Evolutionary conservation across 2,329 filamentous ascomycete genomes (phyloP).

Genomic region (Stachybotrys chartarum): DNA sequence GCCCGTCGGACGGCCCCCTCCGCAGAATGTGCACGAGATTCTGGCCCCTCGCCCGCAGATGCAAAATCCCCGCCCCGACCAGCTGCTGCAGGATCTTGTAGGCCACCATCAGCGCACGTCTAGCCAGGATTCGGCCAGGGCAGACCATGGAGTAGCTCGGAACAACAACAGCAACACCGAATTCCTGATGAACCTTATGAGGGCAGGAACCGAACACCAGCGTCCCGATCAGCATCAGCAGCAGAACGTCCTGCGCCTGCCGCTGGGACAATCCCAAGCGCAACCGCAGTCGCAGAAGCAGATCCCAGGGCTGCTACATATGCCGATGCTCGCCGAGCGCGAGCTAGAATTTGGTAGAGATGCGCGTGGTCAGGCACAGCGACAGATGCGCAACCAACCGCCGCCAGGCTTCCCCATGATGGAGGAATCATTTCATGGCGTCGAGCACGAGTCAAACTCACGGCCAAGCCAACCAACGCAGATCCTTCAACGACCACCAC

Average conservation of each 20-base stretch:
- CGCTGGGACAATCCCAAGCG: constrained; percentile 8
- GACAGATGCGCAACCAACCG: constrained; percentile 35
- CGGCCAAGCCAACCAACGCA: constrained; percentile 47
- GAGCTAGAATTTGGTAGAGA: constrained; percentile 37
- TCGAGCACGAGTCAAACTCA: constrained; percentile 38
- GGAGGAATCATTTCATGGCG: constrained; percentile 44
- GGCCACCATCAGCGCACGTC: constrained; percentile 50
- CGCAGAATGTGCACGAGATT: constrained; percentile 42
- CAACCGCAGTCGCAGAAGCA: constrained; percentile 35
- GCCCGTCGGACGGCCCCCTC: constrained; percentile 30
- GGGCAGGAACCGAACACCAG: constrained; percentile 36
- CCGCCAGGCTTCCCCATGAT: constrained; percentile 45
- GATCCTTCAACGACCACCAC: constrained; percentile 57
- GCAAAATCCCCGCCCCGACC: constrained; percentile 47
- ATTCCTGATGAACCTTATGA: constrained; percentile 80
- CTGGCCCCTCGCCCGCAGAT: constrained; percentile 42
- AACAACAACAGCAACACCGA: constrained; percentile 65
- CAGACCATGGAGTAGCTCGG: constrained; percentile 34
- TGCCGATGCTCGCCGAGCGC: constrained; percentile 39
- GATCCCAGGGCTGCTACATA: constrained; percentile 30
- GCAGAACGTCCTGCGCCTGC: constrained; percentile 36
- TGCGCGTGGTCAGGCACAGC: constrained; percentile 22
- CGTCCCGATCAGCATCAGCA: constrained; percentile 39
- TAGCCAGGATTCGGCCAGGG: constrained; percentile 40
- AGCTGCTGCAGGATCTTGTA: constrained; percentile 54